Evolutionary conservation across 2,329 filamentous ascomycete genomes (phyloP).

Genomic region (Chalaropsis thielavioides): DNA sequence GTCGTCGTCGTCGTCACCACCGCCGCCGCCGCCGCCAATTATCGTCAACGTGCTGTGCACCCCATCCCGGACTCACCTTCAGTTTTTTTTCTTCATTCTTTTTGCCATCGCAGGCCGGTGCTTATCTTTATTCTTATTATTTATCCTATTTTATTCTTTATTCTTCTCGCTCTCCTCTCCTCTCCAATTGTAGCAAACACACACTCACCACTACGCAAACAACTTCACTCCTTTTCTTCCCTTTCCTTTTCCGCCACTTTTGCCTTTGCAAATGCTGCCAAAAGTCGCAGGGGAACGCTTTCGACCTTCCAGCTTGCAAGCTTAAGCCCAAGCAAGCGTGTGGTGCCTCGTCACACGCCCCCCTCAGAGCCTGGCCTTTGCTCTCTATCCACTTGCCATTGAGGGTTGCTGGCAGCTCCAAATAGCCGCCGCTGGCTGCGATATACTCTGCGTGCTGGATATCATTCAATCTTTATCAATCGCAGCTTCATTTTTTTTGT

Average conservation of each 20-base stretch:
- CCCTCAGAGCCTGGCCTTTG: background rate
- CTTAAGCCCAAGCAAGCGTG: background rate
- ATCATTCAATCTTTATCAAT: constrained; percentile 1
- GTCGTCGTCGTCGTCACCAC: background rate
- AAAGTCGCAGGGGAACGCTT: background rate
- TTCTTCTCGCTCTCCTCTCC: background rate
- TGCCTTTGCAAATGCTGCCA: background rate
- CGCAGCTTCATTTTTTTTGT: background rate
- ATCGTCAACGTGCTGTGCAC: background rate
- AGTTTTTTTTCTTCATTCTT: background rate
- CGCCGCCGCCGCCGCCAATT: no score
- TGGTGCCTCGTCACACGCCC: background rate
- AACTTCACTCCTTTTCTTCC: background rate
- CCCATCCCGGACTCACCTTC: background rate
- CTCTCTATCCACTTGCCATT: background rate
- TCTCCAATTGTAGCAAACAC: background rate
- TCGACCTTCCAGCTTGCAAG: no score
- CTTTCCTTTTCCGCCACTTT: background rate
- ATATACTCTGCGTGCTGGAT: background rate
- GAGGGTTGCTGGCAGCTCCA: background rate
- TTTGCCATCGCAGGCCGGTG: constrained; percentile 12
- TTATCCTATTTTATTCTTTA: background rate
- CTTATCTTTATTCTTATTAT: background rate
- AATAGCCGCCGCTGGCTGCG: background rate
- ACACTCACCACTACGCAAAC: background rate